Percentiles rank a stretch among this genome's conserved stretches.
phyloP scores from a whole-genome alignment of 108 stramenopile genomes.

The Hondaea fermentalgiana region DNA sequence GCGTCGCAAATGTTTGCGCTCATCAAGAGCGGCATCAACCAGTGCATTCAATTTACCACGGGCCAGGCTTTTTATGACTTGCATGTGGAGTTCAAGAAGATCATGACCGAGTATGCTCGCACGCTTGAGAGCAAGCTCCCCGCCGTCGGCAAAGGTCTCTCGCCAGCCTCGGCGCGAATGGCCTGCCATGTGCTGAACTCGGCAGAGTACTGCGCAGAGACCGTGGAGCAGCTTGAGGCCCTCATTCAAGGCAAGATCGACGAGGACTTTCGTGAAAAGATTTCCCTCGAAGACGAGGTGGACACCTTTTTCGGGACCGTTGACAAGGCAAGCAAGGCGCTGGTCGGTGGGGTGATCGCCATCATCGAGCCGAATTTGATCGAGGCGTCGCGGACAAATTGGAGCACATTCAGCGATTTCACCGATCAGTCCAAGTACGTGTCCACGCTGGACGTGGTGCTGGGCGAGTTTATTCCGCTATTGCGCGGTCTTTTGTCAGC shows the following conservation, averaged over 20 bases:
- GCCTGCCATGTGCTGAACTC: conserved; percentile 89
- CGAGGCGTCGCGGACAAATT: conserved; percentile 65
- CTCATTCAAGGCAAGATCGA: conserved; percentile 81
- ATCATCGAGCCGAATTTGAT: conserved; percentile 65
- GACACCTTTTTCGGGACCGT: conserved; percentile 82
- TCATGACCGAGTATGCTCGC: conserved; percentile 68
- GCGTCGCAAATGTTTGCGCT: conserved; percentile 86
- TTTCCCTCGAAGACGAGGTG: conserved; percentile 73
- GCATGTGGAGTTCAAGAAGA: conserved; percentile 72
- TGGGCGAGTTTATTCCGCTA: conserved; percentile 62
- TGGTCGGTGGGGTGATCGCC: conserved; percentile 72
- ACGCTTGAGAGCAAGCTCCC: conserved; percentile 60
- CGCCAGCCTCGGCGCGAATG: background rate
- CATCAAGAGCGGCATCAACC: conserved; percentile 86
- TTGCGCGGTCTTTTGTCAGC: conserved; percentile 57
- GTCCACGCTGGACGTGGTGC: conserved; percentile 64
- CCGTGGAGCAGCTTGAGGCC: conserved; percentile 83
- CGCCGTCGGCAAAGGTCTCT: background rate
- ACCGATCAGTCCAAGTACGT: conserved; percentile 89
- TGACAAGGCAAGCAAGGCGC: conserved; percentile 70
- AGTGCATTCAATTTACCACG: conserved; percentile 81
- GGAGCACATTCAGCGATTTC: conserved; percentile 69
- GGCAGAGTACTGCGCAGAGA: conserved; percentile 93
- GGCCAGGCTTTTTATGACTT: conserved; percentile 86
- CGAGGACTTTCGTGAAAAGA: conserved; percentile 59